These are phyloP conservation scores for Ogataea henricii DNA, from an alignment of 805 yeast species.

Conservation along the genomic window DNA sequence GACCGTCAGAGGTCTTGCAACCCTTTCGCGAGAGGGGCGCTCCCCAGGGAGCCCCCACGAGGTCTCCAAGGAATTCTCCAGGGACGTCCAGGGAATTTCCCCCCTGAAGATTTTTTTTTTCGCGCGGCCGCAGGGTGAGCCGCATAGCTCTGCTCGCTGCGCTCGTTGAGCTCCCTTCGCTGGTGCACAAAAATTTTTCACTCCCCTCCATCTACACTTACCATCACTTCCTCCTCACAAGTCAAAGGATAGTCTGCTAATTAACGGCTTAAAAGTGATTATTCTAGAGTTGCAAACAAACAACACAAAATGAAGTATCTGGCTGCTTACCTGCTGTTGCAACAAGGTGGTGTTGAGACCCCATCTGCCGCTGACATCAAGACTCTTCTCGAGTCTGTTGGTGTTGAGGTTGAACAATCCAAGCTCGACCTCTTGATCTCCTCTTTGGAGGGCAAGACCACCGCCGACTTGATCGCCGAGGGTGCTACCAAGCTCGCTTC, in stretches of 20 bases:
- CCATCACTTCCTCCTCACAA: conserved; percentile 3
- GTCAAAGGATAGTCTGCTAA: conserved; percentile 81
- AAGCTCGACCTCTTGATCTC: conserved; percentile 78
- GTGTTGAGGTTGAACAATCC: conserved; percentile 91
- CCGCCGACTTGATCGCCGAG: conserved; percentile 87
- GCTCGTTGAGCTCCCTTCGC: neutral
- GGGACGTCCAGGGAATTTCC: too few species aligned
- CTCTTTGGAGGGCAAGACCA: conserved; percentile 91
- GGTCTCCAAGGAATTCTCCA: too few species aligned
- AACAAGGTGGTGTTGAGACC: conserved; percentile 93
- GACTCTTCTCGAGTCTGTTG: conserved; percentile 88
- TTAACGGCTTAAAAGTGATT: conserved; percentile 73
- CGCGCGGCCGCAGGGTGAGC: neutral
- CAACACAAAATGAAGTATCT: conserved; percentile 77
- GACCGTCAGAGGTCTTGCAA: neutral
- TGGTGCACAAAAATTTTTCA: conserved; percentile 16
- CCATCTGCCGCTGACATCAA: conserved; percentile 94
- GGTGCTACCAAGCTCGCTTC: conserved; percentile 97
- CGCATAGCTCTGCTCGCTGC: neutral
- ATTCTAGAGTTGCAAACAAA: conserved; percentile 46
- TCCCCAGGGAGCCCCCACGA: too few species aligned
- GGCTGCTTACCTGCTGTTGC: conserved; percentile 98
- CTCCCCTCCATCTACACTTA: neutral
- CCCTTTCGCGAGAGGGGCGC: neutral
- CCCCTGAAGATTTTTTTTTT: conserved; percentile 7